Evolutionary conservation across 2,329 filamentous ascomycete genomes (phyloP).

Genomic region (Thielaviopsis populi): DNA sequence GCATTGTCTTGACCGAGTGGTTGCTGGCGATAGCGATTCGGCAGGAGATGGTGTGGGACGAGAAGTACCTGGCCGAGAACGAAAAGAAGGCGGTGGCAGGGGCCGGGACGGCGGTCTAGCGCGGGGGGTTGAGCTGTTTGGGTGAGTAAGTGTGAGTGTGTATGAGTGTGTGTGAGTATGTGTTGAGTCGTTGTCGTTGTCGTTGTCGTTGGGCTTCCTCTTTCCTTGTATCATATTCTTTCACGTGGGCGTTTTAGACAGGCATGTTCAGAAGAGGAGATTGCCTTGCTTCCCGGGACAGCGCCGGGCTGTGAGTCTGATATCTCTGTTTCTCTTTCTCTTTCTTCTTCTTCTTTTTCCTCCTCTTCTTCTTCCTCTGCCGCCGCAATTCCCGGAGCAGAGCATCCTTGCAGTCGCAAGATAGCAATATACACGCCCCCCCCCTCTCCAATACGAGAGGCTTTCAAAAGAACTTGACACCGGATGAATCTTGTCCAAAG

Average conservation of each 20-base stretch:
- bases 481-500: constrained; percentile 74
- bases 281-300: not conserved
- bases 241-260: not conserved
- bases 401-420: too few relatives aligned
- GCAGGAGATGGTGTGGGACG: constrained; percentile 58
- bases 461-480: constrained; percentile 87
- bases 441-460: not conserved
- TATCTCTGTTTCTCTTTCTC: constrained; percentile 2
- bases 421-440: too few relatives aligned
- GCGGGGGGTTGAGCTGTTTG: not conserved
- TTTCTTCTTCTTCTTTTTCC: not conserved
- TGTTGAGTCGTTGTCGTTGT: not conserved
- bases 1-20: constrained; percentile 80
- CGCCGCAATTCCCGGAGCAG: not conserved
- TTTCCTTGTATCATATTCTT: not conserved
- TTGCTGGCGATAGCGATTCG: constrained; percentile 77
- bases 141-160: not conserved
- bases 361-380: not conserved
- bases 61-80: constrained; percentile 41
- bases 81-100: not conserved
- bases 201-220: not conserved
- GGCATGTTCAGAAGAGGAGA: not conserved
- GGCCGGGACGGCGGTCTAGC: too few relatives aligned
- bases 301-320: not conserved
- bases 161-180: not conserved